Evolutionary conservation across 805 yeast genomes (phyloP).

Genomic region (Candida pini): DNA sequence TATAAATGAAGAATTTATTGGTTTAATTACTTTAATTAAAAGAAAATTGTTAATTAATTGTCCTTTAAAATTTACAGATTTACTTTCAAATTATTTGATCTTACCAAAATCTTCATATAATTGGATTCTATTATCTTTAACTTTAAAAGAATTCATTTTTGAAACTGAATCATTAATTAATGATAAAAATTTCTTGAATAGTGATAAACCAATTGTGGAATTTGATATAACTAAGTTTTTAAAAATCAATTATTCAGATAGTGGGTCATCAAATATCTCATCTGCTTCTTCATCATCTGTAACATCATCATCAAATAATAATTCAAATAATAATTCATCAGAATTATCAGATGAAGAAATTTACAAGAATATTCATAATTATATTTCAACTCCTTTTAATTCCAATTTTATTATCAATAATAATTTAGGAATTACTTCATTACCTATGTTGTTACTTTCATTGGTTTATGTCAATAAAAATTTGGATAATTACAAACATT

Average conservation of each 20-base stretch:
- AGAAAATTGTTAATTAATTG: slow-evolving; percentile 45
- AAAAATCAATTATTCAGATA: slow-evolving; percentile 12
- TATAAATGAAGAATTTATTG: slow-evolving; percentile 20
- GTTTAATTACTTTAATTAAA: slow-evolving; percentile 39
- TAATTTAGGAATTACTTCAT: slow-evolving; percentile 45
- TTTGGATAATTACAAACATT: slow-evolving; percentile 24
- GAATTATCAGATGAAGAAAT: slow-evolving; percentile 15
- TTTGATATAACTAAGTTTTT: slow-evolving; percentile 18
- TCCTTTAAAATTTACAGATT: slow-evolving; percentile 42
- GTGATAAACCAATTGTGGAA: slow-evolving; percentile 21
- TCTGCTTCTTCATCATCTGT: not conserved
- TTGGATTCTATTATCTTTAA: slow-evolving; percentile 40
- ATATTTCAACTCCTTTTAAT: slow-evolving; percentile 19
- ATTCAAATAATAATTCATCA: no score
- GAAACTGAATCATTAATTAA: slow-evolving; percentile 21
- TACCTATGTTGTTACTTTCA: slow-evolving; percentile 40
- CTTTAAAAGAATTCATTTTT: slow-evolving; percentile 39
- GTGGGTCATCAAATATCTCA: slow-evolving; percentile 2
- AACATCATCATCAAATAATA: not conserved
- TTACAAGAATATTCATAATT: slow-evolving; percentile 16
- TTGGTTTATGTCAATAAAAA: slow-evolving; percentile 23
- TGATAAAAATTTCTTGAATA: slow-evolving; percentile 16
- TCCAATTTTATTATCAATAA: slow-evolving; percentile 35
- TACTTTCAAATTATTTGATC: slow-evolving; percentile 42
- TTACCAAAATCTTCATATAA: slow-evolving; percentile 35